Conservation (phyloP, 2,329 filamentous ascomycete species). For the Metarhizium rileyi region DNA sequence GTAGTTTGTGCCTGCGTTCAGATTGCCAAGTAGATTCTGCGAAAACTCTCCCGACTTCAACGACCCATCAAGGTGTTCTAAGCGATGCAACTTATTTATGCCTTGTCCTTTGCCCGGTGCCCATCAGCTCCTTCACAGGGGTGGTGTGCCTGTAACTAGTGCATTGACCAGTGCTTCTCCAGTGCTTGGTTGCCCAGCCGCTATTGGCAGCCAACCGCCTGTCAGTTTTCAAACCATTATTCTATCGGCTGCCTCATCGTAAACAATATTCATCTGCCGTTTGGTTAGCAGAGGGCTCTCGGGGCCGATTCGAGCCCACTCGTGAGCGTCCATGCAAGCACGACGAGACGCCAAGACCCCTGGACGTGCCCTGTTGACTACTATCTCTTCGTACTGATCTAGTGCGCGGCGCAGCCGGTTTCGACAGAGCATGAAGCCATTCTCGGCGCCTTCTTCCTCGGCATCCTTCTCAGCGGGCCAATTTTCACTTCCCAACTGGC, state of each 20-base stretch:
- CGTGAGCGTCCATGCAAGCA: constrained; percentile 45
- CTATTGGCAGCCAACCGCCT: not conserved
- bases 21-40: too few species aligned
- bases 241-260: constrained; percentile 14
- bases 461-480: not conserved
- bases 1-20: too few species aligned
- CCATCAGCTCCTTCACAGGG: too few species aligned
- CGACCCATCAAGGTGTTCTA: too few species aligned
- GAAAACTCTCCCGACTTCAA: too few species aligned
- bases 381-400: constrained; percentile 33
- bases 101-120: too few species aligned
- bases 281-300: constrained; percentile 29
- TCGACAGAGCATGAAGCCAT: too few species aligned
- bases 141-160: too few species aligned
- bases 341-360: constrained; percentile 40
- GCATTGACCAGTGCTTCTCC: too few species aligned
- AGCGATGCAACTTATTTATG: too few species aligned
- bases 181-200: too few species aligned
- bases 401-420: constrained; percentile 21
- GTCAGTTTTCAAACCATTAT: not conserved
- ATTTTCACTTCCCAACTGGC: not conserved
- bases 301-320: constrained; percentile 31
- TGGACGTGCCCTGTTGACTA: constrained; percentile 31
- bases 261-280: constrained; percentile 24
- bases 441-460: not conserved